These are phyloP conservation scores for Penicillium thymicola DNA, from an alignment of 2,329 filamentous ascomycete species.

Conservation along the genomic window DNA sequence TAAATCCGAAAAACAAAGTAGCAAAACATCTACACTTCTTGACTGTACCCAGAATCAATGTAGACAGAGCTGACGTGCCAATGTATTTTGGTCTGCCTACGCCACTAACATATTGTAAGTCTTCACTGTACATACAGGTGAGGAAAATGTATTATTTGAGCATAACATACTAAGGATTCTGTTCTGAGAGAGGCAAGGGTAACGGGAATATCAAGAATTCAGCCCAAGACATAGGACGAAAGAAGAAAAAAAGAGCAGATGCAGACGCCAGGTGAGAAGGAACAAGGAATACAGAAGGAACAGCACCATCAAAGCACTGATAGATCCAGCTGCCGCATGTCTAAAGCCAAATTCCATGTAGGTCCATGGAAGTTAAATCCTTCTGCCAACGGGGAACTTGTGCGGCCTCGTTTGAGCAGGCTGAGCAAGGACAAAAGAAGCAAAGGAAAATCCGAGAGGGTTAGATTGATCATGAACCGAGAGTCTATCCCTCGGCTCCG, in stretches of 20 bases:
- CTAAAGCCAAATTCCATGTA: conserved; percentile 32
- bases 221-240: conserved; percentile 23
- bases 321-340: conserved; percentile 27
- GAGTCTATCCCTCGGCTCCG: conserved; percentile 13
- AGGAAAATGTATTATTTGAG: conserved; percentile 35
- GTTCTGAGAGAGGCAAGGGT: conserved; percentile 18
- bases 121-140: conserved; percentile 10
- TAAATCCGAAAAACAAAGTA: not conserved
- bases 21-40: not conserved
- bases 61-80: not conserved
- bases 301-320: conserved; percentile 26
- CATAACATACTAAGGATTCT: conserved; percentile 33
- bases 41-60: not conserved
- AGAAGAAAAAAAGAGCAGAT: conserved; percentile 24
- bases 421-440: conserved; percentile 17
- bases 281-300: conserved; percentile 29
- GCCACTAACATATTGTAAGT: not conserved
- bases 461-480: conserved; percentile 14
- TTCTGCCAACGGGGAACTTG: conserved; percentile 13
- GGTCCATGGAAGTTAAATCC: conserved; percentile 18
- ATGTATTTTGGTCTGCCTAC: not conserved
- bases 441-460: conserved; percentile 21
- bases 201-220: conserved; percentile 27
- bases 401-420: conserved; percentile 10
- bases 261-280: conserved; percentile 33